Conservation (phyloP, 257 asterid genomes). For the Anisodus tanguticus region DNA sequence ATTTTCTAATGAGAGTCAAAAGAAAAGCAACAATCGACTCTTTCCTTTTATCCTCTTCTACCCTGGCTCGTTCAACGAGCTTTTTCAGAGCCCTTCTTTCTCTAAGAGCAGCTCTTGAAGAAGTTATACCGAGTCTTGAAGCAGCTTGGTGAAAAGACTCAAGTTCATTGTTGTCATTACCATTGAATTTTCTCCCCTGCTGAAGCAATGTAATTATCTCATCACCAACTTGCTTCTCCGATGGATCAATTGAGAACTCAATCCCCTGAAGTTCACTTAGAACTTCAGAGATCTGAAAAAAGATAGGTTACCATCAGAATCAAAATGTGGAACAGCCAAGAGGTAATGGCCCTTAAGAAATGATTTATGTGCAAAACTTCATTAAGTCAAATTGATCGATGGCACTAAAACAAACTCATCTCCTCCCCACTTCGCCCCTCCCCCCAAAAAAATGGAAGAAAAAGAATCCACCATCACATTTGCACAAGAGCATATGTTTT, state of each 20-base stretch:
- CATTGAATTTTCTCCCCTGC: constrained; percentile 84
- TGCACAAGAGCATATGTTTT: not conserved
- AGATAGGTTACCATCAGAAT: constrained; percentile 32
- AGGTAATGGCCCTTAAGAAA: not conserved
- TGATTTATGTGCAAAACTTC: constrained; percentile 1
- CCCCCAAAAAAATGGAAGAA: not conserved
- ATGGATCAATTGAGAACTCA: constrained; percentile 79
- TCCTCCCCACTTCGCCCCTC: not conserved
- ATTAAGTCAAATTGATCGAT: not conserved
- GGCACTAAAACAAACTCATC: not conserved
- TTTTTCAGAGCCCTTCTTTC: constrained; percentile 95
- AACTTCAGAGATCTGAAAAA: constrained; percentile 76
- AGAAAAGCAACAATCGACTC: constrained; percentile 94
- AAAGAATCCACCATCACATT: not conserved
- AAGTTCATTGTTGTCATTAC: constrained; percentile 77
- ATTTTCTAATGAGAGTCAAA: constrained; percentile 83
- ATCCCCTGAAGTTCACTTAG: constrained; percentile 66
- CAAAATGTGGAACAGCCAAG: constrained; percentile 28
- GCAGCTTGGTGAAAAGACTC: constrained; percentile 97
- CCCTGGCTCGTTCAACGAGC: constrained; percentile 84
- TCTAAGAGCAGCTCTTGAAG: constrained; percentile 93
- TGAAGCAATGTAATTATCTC: constrained; percentile 86
- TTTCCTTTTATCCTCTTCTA: constrained; percentile 90
- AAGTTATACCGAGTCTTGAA: constrained; percentile 79
- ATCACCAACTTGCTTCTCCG: constrained; percentile 86